phyloP scores from a whole-genome alignment of 805 yeast genomes.

The Candida ascalaphidarum region DNA sequence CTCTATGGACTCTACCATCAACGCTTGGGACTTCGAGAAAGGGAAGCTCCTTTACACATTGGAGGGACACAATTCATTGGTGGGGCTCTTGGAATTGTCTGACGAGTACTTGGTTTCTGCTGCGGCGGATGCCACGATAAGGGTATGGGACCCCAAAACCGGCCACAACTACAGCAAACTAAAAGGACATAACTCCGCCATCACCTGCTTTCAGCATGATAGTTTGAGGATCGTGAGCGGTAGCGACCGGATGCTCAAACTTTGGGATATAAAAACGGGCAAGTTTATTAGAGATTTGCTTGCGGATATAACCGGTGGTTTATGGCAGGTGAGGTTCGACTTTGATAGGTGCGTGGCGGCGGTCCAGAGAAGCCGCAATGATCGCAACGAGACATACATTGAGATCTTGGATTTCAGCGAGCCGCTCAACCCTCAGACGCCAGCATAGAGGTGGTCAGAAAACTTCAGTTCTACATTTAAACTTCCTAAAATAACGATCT shows the following conservation, averaged over 20 bases:
- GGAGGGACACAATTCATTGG: constrained; percentile 85
- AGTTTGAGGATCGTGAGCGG: constrained; percentile 83
- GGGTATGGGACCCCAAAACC: constrained; percentile 87
- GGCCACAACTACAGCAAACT: constrained; percentile 59
- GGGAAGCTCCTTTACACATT: constrained; percentile 64
- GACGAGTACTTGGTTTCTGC: constrained; percentile 80
- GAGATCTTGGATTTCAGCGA: constrained; percentile 78
- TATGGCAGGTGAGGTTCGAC: constrained; percentile 93
- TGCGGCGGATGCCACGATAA: constrained; percentile 87
- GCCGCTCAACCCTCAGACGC: constrained; percentile 12
- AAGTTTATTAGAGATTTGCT: constrained; percentile 65
- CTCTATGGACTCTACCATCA: constrained; percentile 80
- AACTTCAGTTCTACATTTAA: constrained; percentile 1
- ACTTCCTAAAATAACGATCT: not conserved
- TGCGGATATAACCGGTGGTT: constrained; percentile 68
- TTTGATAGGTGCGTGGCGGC: constrained; percentile 84
- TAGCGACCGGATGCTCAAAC: constrained; percentile 74
- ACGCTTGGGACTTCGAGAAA: constrained; percentile 80
- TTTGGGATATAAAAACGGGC: constrained; percentile 83
- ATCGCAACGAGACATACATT: constrained; percentile 54
- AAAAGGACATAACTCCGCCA: constrained; percentile 79
- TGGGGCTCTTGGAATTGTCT: constrained; percentile 76
- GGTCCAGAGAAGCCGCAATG: constrained; percentile 50
- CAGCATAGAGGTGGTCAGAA: too few species aligned
- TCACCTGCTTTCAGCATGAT: constrained; percentile 89